phyloP scores from a whole-genome alignment of 495 filamentous ascomycete species.

The Annulohypoxylon stygium region DNA sequence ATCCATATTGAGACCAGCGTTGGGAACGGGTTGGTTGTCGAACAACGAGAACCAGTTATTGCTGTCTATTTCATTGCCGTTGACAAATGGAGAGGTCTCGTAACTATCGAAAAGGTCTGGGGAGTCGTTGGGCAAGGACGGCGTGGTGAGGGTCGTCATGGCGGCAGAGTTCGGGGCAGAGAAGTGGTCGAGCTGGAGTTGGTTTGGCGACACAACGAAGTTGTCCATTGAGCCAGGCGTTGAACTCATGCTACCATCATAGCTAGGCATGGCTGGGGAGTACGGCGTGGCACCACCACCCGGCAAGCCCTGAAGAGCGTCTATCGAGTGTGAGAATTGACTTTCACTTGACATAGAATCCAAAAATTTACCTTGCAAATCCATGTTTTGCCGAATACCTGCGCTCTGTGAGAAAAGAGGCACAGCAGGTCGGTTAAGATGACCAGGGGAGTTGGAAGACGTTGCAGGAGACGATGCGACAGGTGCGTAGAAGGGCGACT shows the following conservation, averaged over 20 bases:
- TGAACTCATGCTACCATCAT: conserved; percentile 58
- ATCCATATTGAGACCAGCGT: conserved; percentile 48
- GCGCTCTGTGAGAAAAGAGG: conserved; percentile 66
- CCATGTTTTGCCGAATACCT: conserved; percentile 63
- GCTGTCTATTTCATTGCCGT: conserved; percentile 61
- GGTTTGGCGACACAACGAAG: conserved; percentile 83
- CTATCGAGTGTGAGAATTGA: conserved; percentile 60
- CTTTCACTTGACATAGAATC: conserved; percentile 31
- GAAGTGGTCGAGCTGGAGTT: conserved; percentile 77
- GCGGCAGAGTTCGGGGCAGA: conserved; percentile 87
- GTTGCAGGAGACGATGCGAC: conserved; percentile 62
- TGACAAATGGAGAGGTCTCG: conserved; percentile 80
- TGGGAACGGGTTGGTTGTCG: conserved; percentile 51
- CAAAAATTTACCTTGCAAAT: conserved; percentile 57
- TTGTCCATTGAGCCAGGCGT: conserved; percentile 60
- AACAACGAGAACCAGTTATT: conserved; percentile 77
- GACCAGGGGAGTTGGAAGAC: conserved; percentile 62
- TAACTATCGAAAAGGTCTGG: conserved; percentile 75
- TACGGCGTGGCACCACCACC: conserved; percentile 63
- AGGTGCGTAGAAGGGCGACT: conserved; percentile 67
- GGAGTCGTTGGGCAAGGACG: conserved; percentile 79
- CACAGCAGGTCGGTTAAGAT: conserved; percentile 63
- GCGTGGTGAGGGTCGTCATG: conserved; percentile 88
- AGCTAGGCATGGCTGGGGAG: conserved; percentile 62
- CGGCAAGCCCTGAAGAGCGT: conserved; percentile 65